A percentile compares a stretch with the other conserved stretches of the same genome.
phyloP scores from a whole-genome alignment of 192 early-diverging fungal genomes.

The Spizellomyces punctatus region DNA sequence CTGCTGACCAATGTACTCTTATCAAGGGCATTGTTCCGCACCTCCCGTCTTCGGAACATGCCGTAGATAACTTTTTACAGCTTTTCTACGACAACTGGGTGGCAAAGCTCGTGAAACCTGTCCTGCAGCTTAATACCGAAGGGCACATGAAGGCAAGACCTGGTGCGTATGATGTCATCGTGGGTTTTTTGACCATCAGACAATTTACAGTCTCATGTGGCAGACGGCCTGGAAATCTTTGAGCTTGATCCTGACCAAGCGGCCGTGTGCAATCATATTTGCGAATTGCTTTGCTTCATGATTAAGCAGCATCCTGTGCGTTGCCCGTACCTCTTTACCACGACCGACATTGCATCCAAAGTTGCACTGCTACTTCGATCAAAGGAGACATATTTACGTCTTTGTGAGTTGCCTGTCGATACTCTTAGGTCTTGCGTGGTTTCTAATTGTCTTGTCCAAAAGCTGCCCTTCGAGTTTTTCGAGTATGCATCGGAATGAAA shows the following conservation, averaged over 20 bases:
- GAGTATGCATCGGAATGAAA: constrained; percentile 72
- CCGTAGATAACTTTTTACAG: constrained; percentile 74
- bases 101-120: constrained; percentile 61
- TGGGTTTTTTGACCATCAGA: neutral
- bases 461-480: constrained; percentile 80
- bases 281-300: constrained; percentile 77
- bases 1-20: neutral
- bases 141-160: constrained; percentile 1
- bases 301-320: constrained; percentile 73
- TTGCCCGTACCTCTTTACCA: constrained; percentile 76
- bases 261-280: constrained; percentile 59
- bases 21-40: constrained; percentile 20
- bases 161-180: neutral
- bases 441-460: constrained; percentile 14
- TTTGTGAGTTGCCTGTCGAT: constrained; percentile 53
- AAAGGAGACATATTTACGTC: constrained; percentile 66
- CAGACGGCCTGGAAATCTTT: constrained; percentile 21
- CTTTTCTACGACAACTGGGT: constrained; percentile 77
- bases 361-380: constrained; percentile 68
- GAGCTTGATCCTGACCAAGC: constrained; percentile 32
- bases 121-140: constrained; percentile 48
- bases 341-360: constrained; percentile 62
- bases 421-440: neutral
- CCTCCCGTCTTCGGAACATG: constrained; percentile 48
- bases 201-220: neutral